phyloP scores from a whole-genome alignment of 2,329 filamentous ascomycete genomes.

The Monosporascus sp. region DNA sequence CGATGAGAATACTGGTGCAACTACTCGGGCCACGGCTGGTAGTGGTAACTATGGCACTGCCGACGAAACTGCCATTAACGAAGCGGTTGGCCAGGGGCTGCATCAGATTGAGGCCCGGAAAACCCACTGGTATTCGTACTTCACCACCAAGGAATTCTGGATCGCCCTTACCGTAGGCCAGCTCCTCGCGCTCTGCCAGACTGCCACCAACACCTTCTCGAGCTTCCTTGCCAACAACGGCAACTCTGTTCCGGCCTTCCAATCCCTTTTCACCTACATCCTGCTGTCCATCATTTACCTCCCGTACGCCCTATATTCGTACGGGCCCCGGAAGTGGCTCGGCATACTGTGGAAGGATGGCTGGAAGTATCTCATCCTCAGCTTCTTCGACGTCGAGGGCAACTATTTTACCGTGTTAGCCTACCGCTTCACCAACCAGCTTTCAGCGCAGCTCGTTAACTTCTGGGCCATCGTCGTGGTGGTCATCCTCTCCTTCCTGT shows the following conservation, averaged over 20 bases:
- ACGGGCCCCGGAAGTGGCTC: constrained; percentile 68
- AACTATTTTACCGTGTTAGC: constrained; percentile 98
- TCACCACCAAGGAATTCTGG: constrained; percentile 85
- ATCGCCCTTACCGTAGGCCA: constrained; percentile 76
- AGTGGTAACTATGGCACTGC: constrained; percentile 11
- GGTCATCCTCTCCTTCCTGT: constrained; percentile 73
- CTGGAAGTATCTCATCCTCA: constrained; percentile 91
- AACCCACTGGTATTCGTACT: constrained; percentile 64
- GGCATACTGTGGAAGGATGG: constrained; percentile 63
- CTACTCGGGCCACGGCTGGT: constrained; percentile 20
- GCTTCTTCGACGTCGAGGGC: constrained; percentile 90
- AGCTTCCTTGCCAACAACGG: constrained; percentile 60
- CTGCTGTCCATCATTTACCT: constrained; percentile 80
- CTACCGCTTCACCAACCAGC: constrained; percentile 86
- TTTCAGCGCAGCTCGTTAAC: constrained; percentile 92
- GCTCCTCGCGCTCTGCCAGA: constrained; percentile 83
- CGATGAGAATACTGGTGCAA: constrained; percentile 17
- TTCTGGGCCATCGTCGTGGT: constrained; percentile 98
- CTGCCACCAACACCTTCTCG: constrained; percentile 86
- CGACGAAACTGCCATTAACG: constrained; percentile 20
- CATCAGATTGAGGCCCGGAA: constrained; percentile 49
- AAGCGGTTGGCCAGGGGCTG: constrained; percentile 45
- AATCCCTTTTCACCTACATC: constrained; percentile 92
- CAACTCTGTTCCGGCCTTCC: constrained; percentile 88
- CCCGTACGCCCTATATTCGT: constrained; percentile 69